Evolutionary conservation across 1,139 yeast species (phyloP), one percentile per base, ranked within the genome.

Genomic region (Yamadazyma kanchanaburiensis): DNA sequence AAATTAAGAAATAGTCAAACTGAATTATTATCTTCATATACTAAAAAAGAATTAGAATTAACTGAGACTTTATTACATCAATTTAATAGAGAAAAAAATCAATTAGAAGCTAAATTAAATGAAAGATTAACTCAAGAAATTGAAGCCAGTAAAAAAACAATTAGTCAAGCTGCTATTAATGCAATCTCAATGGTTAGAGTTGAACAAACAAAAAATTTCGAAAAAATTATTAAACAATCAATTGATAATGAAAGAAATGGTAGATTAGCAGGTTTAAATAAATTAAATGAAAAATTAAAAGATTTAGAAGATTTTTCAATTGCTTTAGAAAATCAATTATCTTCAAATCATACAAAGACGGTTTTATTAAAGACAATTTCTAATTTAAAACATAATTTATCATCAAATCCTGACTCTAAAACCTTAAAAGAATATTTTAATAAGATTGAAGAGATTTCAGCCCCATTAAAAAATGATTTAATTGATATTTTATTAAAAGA

Each of bases 201-300:
- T 36, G 81, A 78, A 43, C 83, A 84, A 46, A 77, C 88, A 36
- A 74, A 79, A 46, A 78, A 79, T 49, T 82, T 87, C 55, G 80
- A 83, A 42, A 64, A 72, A 39, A 68, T 80, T 39, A 66, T 91
- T 34, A 58, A 72, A 29, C 73, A 76, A 27, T 76, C 74, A 40
- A 74, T 94, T 30, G 94, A 87, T 46, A 49, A 63, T 19, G 98
- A 91, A 65, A 81, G 97, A 58, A 68, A 78, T 35, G 88, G 89
- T 21, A 80, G 94, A 52, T 74, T 88, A 46, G 74, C 84, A 30
- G 72, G 80, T 49, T 70, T 91, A 47, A 70, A 72, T 19, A 74
- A 75, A 38, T 68, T 94, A 35, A 64, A 74, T 43, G 50, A 62
- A 19, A 71, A 82, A 45, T 67, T 89, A 32, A 65, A 60, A 21